Evolutionary conservation across 805 yeast genomes (phyloP).

Genomic region (Vanderwaltozyma yarrowii): DNA sequence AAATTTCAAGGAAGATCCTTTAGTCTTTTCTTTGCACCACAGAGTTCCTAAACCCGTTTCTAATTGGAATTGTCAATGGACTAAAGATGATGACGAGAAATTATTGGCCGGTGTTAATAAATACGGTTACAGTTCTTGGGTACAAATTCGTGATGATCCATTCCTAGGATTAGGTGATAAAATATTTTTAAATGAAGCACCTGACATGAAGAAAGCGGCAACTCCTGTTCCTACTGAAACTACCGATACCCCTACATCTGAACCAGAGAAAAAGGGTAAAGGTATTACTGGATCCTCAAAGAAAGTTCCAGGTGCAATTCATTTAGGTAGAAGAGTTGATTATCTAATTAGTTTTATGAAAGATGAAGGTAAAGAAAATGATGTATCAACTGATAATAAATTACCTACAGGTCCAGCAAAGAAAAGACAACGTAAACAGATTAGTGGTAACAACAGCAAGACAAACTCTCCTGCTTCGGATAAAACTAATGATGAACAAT

Average conservation of each 20-base stretch:
- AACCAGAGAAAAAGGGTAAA: conserved; percentile 16
- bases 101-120: conserved; percentile 77
- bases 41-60: conserved; percentile 67
- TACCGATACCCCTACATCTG: background rate
- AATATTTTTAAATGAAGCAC: conserved; percentile 51
- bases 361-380: conserved; percentile 40
- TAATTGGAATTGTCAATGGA: conserved; percentile 91
- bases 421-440: conserved; percentile 20
- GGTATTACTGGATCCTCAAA: conserved; percentile 33
- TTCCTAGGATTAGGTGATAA: conserved; percentile 76
- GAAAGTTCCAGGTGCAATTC: conserved; percentile 86
- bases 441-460: background rate
- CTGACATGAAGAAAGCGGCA: conserved; percentile 5
- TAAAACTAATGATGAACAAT: conserved; percentile 9
- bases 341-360: conserved; percentile 63
- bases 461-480: conserved; percentile 6
- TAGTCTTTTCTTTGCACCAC: conserved; percentile 45
- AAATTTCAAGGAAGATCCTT: conserved; percentile 45
- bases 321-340: conserved; percentile 84
- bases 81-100: conserved; percentile 71
- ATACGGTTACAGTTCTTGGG: conserved; percentile 96
- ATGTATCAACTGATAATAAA: conserved; percentile 7
- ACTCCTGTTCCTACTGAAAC: background rate
- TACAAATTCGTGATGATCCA: conserved; percentile 91
- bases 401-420: conserved; percentile 21